Evolutionary conservation across 495 filamentous ascomycete species (phyloP).

Genomic region (Aspergillus cavernicola): DNA sequence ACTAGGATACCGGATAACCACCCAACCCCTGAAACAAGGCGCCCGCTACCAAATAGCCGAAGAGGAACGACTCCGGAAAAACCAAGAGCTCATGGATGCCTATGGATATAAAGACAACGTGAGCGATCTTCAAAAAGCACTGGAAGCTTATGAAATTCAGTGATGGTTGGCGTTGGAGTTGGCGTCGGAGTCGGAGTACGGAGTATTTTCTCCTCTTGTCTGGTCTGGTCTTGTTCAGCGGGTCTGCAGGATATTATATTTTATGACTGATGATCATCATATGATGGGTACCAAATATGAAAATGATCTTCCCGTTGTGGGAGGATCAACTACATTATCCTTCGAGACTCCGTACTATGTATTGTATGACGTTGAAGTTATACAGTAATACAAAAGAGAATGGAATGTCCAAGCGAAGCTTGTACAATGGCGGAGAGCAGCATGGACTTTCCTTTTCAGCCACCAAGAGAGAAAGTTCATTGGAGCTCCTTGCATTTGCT

Average conservation of each 20-base stretch:
- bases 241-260: not conserved
- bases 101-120: slow-evolving; percentile 57
- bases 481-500: not conserved
- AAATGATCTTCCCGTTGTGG: too few species aligned
- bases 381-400: not conserved
- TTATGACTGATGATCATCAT: too few species aligned
- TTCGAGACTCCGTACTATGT: too few species aligned
- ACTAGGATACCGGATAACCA: slow-evolving; percentile 32
- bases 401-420: slow-evolving; percentile 10
- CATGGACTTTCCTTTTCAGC: slow-evolving; percentile 1
- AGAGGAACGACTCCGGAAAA: slow-evolving; percentile 31
- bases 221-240: not conserved
- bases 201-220: not conserved
- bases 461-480: too few species aligned
- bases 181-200: not conserved
- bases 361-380: too few species aligned
- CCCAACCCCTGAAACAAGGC: slow-evolving; percentile 13
- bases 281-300: too few species aligned
- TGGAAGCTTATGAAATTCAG: slow-evolving; percentile 46
- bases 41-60: slow-evolving; percentile 21
- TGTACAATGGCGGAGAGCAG: not conserved
- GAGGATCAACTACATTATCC: too few species aligned
- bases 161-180: not conserved
- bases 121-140: slow-evolving; percentile 54
- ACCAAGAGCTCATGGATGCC: slow-evolving; percentile 47